Base-by-base conservation (phyloP, 2,329 filamentous ascomycete genomes). In the Exophiala oligosperma region DNA sequence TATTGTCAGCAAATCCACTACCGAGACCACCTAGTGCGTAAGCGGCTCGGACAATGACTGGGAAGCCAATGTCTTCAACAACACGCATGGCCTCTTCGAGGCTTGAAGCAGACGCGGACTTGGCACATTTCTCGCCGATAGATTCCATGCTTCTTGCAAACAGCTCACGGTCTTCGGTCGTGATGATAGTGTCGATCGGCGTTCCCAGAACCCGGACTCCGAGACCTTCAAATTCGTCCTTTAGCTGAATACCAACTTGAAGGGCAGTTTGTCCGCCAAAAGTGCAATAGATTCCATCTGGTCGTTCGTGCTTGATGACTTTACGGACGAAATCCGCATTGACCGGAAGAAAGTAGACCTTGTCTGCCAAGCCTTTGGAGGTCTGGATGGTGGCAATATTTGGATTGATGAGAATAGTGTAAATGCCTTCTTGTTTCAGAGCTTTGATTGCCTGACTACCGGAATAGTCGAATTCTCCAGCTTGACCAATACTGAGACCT, bases 381-480 rank as follows among this genome's bases (percentile, higher is more conserved):
- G 94, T 99, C 75, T 99, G 94, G 63, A 97, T 97, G 0, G 94
- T 99, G 66, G 94, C 94, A 72, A 99, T 97, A 73, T 99, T 99
- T 57, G 94, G 94, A 78, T 99, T 99, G 82, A 99, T 97, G 63
- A 99, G 81, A 64, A 99, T 88, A 2, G 94, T 97, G 80, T 97
- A 97, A 69, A 97, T 97, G 61, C 92, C 93, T 77, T 97, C 94
- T 74, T 97, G 90, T 77, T 97, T 97, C 68, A 99, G 73, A 38
- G 94, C 94, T 80, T 99, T 99, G 81, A 99, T 97, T 47, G 93
- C 94, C 76, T 99, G 94, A 74, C 90, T 95, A 63, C 94, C 94
- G 54, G 94, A 97, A 79, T 99, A 99, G 73, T 99, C 94, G 67
- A 99, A 99, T 75, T 99, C 94, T 74, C 94, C 94, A 64, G 94